These are phyloP conservation scores for Ambrosiella beaveri DNA, from an alignment of 2,329 filamentous ascomycete genomes.

Conservation along the genomic window DNA sequence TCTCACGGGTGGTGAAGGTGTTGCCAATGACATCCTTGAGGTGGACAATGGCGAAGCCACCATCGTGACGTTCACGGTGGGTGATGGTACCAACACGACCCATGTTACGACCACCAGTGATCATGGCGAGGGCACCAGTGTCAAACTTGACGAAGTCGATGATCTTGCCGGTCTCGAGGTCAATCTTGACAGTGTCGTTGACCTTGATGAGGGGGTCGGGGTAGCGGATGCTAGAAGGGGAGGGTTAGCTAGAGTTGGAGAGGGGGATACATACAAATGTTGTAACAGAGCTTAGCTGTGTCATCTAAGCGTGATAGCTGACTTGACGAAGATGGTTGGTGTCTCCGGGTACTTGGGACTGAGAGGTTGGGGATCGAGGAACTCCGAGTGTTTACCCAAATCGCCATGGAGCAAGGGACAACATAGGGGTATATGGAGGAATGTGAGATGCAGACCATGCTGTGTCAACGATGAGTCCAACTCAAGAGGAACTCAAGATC, in stretches of 20 bases:
- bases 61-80: conserved; percentile 98
- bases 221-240: conserved; percentile 73
- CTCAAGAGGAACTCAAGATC: neutral
- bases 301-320: neutral
- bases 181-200: conserved; percentile 99
- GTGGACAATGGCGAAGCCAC: conserved; percentile 99
- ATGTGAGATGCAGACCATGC: neutral
- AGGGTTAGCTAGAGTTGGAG: conserved; percentile 24
- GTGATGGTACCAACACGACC: conserved; percentile 99
- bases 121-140: conserved; percentile 95
- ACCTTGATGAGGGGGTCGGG: conserved; percentile 97
- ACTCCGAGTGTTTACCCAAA: conserved; percentile 20
- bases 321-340: neutral
- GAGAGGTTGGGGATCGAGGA: conserved; percentile 19
- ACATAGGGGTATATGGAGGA: neutral
- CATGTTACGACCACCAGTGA: conserved; percentile 99
- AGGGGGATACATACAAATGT: conserved; percentile 34
- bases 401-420: neutral
- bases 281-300: neutral
- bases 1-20: conserved; percentile 97
- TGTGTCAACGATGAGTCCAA: conserved; percentile 2
- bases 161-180: conserved; percentile 94
- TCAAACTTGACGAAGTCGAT: conserved; percentile 97
- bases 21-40: conserved; percentile 99
- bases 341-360: neutral